Base-by-base conservation (phyloP, 164 flowering plant genomes). In the Magnolia kwangsiensis region DNA sequence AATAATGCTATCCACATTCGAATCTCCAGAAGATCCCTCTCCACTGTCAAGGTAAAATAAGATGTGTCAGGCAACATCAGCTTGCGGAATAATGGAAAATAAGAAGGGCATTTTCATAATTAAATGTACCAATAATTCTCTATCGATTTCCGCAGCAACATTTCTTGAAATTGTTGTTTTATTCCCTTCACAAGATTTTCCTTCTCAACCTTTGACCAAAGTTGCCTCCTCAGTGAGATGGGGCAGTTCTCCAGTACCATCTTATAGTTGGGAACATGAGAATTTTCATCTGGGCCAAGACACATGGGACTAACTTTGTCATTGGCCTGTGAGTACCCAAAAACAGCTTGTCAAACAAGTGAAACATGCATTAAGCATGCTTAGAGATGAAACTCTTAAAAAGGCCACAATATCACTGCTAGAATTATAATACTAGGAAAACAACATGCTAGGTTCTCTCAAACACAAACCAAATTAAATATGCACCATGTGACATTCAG, bases 241-340 rank as follows among this genome's bases (percentile, higher is more conserved):
- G 97, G 91, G 84, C 76, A 90, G 70, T 80, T 86, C 55, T 73
- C 20, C 83, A 90, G 51, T 45, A 88, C 92, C 81, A 79, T 78
- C 79, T 82, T 89, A 75, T 89, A 94, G 31, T 81, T 83, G 29
- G 88, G 86, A 77, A 89, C 98, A 80, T 88, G 91, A 73, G 89
- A 80, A 84, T 96, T 94, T 79, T 96, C 97, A 63, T 63, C 82
- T 50, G 97, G 99, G 10, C 98, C 98, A 81, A 75, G 81, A 71
- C 5, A 72, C 71, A 82, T 72, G 50, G 87, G 83, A 67, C 85
- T 78, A 29, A 73, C 64, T 78, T 86, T 87, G 45, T 83, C 88
- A 72, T 78, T 80, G 67, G 63, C 81, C 97, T 90, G 90, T 76
- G 85, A 19, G 59, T 75, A 78, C 66, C 63, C 75, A 75, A 69